Base-by-base conservation (phyloP, 305 asterid species). In the Rubia tinctorum region DNA sequence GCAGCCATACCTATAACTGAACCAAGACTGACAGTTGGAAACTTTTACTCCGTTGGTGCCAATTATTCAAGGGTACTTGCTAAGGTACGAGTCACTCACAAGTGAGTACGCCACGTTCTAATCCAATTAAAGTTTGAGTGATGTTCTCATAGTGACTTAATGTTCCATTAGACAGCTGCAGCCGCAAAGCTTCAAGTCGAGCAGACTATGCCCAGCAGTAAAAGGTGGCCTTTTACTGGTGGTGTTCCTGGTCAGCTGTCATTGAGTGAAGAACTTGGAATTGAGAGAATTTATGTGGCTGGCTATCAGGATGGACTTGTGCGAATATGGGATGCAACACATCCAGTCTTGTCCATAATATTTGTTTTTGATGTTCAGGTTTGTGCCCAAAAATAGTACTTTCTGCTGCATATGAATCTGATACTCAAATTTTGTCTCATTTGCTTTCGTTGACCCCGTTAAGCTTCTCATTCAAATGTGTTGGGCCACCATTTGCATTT, bases 291-390 rank as follows among this genome's bases (percentile, higher is more conserved):
- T 71, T 89, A 89, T 80, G 74, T 95, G 53, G 97, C 96, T 75
- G 99, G 99, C 62, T 90, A 92, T 89, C 89, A 89, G 79, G 97
- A 92, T 81, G 98, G 99, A 80, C 85, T 88, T 74, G 84, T 88
- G 74, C 90, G 93, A 81, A 76, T 95, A 73, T 95, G 97, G 97
- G 95, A 95, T 82, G 95, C 96, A 79, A 91, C 97, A 1, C 82
- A 73, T 76, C 96, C 99, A 15, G 86, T 88, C 76, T 76, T 92
- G 77, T 87, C 90, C 60, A 88, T 89, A 73, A 74, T 86, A 82
- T 80, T 86, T 82, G 85, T 85, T 77, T 76, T 91, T 59, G 82
- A 73, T 74, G 72, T 79, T 80, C 90, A 89, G 97, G 99, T 95
- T 67, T 77, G 91, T 78, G 77, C 67, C 43, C 56, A 70, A 73